Conservation (phyloP, 306 rosid species). For the Prinsepia uniflora region DNA sequence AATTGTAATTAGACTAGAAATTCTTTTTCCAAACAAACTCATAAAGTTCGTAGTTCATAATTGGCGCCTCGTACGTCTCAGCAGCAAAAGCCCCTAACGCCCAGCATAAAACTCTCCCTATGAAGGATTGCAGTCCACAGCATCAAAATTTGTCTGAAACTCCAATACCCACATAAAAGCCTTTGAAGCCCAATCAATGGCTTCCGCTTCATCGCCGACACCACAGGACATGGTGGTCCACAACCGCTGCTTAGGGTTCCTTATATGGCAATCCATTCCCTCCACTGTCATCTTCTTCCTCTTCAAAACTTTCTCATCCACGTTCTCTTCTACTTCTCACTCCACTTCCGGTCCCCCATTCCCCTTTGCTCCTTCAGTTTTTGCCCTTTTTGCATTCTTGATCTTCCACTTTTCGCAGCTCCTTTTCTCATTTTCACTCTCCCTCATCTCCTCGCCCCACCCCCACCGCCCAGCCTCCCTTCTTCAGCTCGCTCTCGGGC, state of each 20-base stretch:
- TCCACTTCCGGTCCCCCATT: neutral
- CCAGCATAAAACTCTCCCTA: neutral
- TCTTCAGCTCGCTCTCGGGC: constrained; percentile 31
- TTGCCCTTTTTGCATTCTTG: constrained; percentile 36
- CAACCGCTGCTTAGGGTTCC: constrained; percentile 62
- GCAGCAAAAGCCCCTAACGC: too few species aligned
- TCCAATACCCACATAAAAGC: constrained; percentile 8
- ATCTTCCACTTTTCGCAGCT: constrained; percentile 58
- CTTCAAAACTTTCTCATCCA: constrained; percentile 37
- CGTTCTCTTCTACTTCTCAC: constrained; percentile 14
- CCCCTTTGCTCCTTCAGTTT: constrained; percentile 33
- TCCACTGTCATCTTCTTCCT: constrained; percentile 55
- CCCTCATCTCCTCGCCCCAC: constrained; percentile 52
- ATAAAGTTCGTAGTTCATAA: too few species aligned
- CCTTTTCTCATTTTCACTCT: constrained; percentile 67
- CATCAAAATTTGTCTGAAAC: neutral
- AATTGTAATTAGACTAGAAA: too few species aligned
- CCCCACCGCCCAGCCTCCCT: constrained; percentile 40
- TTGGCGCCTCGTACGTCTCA: too few species aligned
- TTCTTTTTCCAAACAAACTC: too few species aligned
- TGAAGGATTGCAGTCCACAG: neutral
- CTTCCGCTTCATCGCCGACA: constrained; percentile 14
- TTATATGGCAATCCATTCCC: constrained; percentile 90
- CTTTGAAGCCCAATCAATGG: neutral
- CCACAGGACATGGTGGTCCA: constrained; percentile 43